These are phyloP conservation scores for Ustilago sp. DNA, from an alignment of 1,284 basidiomycete species.

Conservation along the genomic window DNA sequence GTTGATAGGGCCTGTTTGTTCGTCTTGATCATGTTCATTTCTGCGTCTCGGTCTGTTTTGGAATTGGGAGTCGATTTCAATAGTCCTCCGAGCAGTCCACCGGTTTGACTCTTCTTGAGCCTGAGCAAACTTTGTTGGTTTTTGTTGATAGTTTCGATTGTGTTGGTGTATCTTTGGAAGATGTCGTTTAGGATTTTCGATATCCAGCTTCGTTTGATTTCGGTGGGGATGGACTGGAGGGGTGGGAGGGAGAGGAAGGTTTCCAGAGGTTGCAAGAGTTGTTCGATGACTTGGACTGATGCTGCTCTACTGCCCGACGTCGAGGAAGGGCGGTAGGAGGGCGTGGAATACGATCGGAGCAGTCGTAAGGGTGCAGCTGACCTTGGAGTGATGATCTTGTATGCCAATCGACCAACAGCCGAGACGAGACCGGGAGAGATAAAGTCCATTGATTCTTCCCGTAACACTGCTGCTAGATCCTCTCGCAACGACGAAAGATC, in stretches of 20 bases:
- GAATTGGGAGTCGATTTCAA: constrained; percentile 12
- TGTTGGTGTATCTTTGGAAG: constrained; percentile 40
- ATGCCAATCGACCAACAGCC: constrained; percentile 14
- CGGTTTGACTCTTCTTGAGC: constrained; percentile 52
- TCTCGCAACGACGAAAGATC: constrained; percentile 1
- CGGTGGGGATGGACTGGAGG: background rate
- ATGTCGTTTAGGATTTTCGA: constrained; percentile 33
- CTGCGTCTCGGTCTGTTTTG: background rate
- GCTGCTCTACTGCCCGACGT: background rate
- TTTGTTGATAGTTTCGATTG: constrained; percentile 60
- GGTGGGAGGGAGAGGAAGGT: constrained; percentile 11
- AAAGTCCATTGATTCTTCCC: constrained; percentile 33
- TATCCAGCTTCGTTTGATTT: constrained; percentile 19
- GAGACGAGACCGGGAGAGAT: constrained; percentile 14
- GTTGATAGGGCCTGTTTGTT: constrained; percentile 8
- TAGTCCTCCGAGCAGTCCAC: constrained; percentile 9
- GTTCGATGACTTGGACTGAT: constrained; percentile 24
- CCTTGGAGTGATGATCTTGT: constrained; percentile 78
- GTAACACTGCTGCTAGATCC: constrained; percentile 17
- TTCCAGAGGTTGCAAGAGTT: constrained; percentile 28
- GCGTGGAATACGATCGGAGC: constrained; percentile 87
- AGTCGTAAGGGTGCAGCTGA: constrained; percentile 86
- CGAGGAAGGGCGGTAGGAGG: constrained; percentile 77
- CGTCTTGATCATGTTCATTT: constrained; percentile 5
- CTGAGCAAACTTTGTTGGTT: constrained; percentile 63